Conservation (phyloP, 495 filamentous ascomycete species). For the Lindgomyces ingoldianus region DNA sequence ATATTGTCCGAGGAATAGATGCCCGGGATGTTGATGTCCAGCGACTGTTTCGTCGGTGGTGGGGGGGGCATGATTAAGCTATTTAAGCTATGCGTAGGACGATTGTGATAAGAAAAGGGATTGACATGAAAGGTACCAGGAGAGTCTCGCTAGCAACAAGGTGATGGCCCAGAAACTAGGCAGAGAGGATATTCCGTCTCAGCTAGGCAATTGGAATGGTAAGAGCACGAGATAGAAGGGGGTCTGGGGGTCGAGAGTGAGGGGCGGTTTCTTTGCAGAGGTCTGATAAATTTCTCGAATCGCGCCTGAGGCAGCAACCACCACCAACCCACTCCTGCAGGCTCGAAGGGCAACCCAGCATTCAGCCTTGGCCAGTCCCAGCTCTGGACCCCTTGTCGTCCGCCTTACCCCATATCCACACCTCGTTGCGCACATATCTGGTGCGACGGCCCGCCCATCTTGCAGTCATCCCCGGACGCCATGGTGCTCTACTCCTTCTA, state of each 20-base stretch:
- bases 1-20: conserved; percentile 36
- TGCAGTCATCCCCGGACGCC: conserved; percentile 27
- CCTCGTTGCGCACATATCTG: too few species aligned
- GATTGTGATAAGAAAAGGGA: background rate
- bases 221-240: background rate
- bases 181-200: background rate
- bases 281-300: background rate
- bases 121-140: background rate
- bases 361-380: background rate
- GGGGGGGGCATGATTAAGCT: background rate
- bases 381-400: background rate
- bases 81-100: background rate
- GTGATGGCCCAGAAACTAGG: background rate
- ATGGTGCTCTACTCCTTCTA: conserved; percentile 98
- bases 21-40: conserved; percentile 17
- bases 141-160: too few species aligned
- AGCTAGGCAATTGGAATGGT: background rate
- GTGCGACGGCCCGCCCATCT: background rate
- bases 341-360: background rate
- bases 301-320: background rate
- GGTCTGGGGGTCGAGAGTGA: background rate
- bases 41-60: conserved; percentile 11
- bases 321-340: too few species aligned
- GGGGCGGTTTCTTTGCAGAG: background rate
- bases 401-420: background rate